Evolutionary conservation across 495 filamentous ascomycete genomes (phyloP), one percentile per base, ranked within the genome.

Genomic region (Aspergillus mulundensis): DNA sequence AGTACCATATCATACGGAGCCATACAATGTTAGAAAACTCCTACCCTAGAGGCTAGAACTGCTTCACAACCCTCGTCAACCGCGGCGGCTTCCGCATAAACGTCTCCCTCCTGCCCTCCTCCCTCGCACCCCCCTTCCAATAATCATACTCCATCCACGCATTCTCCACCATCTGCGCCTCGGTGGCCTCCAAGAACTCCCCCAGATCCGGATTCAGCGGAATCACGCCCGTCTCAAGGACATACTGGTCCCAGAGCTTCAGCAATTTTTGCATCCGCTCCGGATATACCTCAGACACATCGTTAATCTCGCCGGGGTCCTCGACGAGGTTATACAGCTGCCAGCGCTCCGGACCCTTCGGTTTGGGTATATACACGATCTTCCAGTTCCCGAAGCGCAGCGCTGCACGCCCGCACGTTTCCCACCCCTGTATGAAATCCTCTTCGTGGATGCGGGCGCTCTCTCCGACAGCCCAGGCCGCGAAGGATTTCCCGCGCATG

Each of bases 121-220:
- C 82, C 44, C 70, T 72, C 7, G 83, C 83, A 5, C 83, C 83
- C 23, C 78, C 73, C 56, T 84, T 83, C 82, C 83, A 86, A 45
- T 86, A 86, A 68, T 85, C 81, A 66, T 81, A 86, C 73, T 85
- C 82, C 73, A 86, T 86, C 83, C 83, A 86, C 5, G 76, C 81
- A 68, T 84, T 81, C 63, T 86, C 83, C 1, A 76, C 76, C 83
- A 86, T 86, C 74, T 86, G 83, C 42, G 78, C 80, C 70, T 86
- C 83, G 53, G 77, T 84, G 2, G 81, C 81, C 48, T 79, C 80
- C 19, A 85, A 20, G 44, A 77, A 77, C 1, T 68, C 66, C 1
- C 73, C 73, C 5, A 77, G 60, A 53, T 75, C 71, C 11, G 72
- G 73, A 30, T 69, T 68, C 28, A 77, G 55, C 23, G 74, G 72